A percentile compares a stretch with the other conserved stretches of the same genome.
These are phyloP conservation scores for Colletotrichum australisinense DNA, from an alignment of 2,329 filamentous ascomycete species.

Conservation along the genomic window DNA sequence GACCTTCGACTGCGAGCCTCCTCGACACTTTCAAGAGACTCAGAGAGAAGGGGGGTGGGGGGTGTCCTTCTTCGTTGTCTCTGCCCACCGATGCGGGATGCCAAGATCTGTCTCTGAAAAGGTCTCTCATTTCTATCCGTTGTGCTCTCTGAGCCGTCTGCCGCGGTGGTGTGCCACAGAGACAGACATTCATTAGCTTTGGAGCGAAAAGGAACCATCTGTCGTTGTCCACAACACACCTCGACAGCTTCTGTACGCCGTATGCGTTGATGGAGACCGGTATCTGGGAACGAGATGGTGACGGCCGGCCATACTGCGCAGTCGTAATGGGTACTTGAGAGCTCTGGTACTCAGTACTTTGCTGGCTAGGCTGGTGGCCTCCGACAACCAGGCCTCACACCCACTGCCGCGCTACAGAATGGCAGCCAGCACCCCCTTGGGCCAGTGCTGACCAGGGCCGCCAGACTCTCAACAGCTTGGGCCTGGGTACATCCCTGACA, in stretches of 20 bases:
- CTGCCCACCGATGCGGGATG: constrained; percentile 23
- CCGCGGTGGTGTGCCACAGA: constrained; percentile 30
- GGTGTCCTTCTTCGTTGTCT: constrained; percentile 11
- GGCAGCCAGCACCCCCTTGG: not conserved
- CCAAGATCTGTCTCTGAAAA: constrained; percentile 26
- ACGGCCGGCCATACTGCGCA: not conserved
- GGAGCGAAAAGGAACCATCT: not conserved
- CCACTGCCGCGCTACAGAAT: constrained; percentile 14
- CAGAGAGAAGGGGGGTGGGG: not conserved
- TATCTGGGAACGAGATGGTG: not conserved
- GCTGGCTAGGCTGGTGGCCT: constrained; percentile 11
- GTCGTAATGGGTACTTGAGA: not conserved
- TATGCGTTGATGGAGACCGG: not conserved
- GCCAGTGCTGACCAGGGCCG: not conserved
- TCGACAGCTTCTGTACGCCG: not conserved
- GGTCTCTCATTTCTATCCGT: constrained; percentile 28
- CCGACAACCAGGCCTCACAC: constrained; percentile 3
- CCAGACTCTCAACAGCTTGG: constrained; percentile 9
- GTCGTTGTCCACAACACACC: not conserved
- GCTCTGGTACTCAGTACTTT: constrained; percentile 5
- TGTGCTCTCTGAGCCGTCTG: constrained; percentile 21
- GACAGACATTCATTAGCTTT: constrained; percentile 2
- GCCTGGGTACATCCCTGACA: constrained; percentile 1
- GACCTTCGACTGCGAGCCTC: not conserved
- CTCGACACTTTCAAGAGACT: not conserved